A percentile compares a stretch with the other conserved stretches of the same genome.
phyloP scores from a whole-genome alignment of 257 asterid genomes.

The Euphrasia confusa region DNA sequence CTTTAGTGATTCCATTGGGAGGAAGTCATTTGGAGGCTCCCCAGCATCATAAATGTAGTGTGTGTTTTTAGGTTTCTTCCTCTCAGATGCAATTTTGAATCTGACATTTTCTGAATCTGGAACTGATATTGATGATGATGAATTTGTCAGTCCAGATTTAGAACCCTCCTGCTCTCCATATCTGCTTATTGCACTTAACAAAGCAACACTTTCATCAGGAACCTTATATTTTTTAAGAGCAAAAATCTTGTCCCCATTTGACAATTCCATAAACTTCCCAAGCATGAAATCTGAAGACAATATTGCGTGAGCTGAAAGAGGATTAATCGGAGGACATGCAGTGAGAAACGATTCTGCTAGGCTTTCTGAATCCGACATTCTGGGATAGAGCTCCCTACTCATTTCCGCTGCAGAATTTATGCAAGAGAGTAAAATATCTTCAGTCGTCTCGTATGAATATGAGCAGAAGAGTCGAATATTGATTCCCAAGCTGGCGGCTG shows the following conservation, averaged over 20 bases:
- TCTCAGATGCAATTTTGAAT: slow-evolving; percentile 36
- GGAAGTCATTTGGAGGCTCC: slow-evolving; percentile 34
- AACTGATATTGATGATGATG: slow-evolving; percentile 77
- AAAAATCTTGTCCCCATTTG: slow-evolving; percentile 41
- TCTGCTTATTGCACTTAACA: slow-evolving; percentile 56
- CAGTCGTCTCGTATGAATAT: slow-evolving; percentile 74
- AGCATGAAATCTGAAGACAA: slow-evolving; percentile 62
- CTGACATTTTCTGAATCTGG: slow-evolving; percentile 55
- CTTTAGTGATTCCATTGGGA: slow-evolving; percentile 39
- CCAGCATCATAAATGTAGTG: slow-evolving; percentile 29
- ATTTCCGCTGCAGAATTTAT: slow-evolving; percentile 49
- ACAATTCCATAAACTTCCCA: slow-evolving; percentile 60
- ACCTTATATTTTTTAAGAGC: slow-evolving; percentile 59
- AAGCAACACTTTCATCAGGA: slow-evolving; percentile 65
- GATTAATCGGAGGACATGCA: slow-evolving; percentile 84
- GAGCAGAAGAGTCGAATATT: slow-evolving; percentile 77
- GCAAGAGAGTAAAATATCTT: slow-evolving; percentile 74
- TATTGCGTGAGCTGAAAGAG: slow-evolving; percentile 91
- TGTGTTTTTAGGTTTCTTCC: slow-evolving; percentile 51
- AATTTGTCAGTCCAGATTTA: slow-evolving; percentile 83
- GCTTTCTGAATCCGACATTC: slow-evolving; percentile 76
- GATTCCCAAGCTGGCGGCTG: slow-evolving; percentile 89
- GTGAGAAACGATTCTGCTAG: slow-evolving; percentile 87
- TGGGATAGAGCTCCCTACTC: slow-evolving; percentile 51
- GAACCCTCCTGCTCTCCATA: slow-evolving; percentile 85